Evolutionary conservation across 371 early-diverging fungal genomes (phyloP).

Genomic region (Globomyces sp.): DNA sequence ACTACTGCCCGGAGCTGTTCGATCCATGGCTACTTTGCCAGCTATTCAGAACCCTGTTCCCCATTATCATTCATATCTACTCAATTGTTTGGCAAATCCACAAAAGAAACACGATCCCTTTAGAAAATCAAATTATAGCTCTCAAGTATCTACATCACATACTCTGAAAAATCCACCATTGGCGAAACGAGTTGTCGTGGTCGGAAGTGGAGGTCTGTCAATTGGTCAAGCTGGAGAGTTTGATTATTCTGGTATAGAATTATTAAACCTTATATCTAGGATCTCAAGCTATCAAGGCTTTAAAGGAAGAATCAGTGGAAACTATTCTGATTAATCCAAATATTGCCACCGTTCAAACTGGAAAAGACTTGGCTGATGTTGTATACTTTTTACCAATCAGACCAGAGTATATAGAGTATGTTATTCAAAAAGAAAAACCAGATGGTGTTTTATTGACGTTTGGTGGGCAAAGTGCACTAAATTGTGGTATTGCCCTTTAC

Average conservation of each 20-base stretch:
- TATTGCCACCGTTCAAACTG: slow-evolving; percentile 97
- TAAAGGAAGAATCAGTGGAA: slow-evolving; percentile 83
- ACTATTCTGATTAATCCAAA: slow-evolving; percentile 94
- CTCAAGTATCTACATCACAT: background rate
- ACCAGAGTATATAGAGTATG: slow-evolving; percentile 84
- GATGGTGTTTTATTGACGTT: slow-evolving; percentile 92
- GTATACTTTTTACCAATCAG: slow-evolving; percentile 95
- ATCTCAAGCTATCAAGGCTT: slow-evolving; percentile 94
- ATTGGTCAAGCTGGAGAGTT: slow-evolving; percentile 99
- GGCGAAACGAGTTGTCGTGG: slow-evolving; percentile 85
- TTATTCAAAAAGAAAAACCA: slow-evolving; percentile 87
- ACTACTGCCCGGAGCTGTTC: too few species aligned
- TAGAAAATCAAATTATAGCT: slow-evolving; percentile 4
- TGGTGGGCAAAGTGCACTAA: slow-evolving; percentile 94
- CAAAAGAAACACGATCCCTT: slow-evolving; percentile 13
- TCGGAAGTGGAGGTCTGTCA: slow-evolving; percentile 90
- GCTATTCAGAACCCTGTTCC: background rate
- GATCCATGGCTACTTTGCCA: background rate
- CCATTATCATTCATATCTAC: background rate
- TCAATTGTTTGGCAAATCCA: background rate
- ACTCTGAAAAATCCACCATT: slow-evolving; percentile 38
- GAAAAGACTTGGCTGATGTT: slow-evolving; percentile 83
- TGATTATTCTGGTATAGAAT: slow-evolving; percentile 79
- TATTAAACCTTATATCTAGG: slow-evolving; percentile 36
- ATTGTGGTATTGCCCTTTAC: slow-evolving; percentile 85